A percentile compares a stretch with the other conserved stretches of the same genome.
Evolutionary conservation across 495 filamentous ascomycete genomes (phyloP).

Genomic region (Aspergillus panamensis): DNA sequence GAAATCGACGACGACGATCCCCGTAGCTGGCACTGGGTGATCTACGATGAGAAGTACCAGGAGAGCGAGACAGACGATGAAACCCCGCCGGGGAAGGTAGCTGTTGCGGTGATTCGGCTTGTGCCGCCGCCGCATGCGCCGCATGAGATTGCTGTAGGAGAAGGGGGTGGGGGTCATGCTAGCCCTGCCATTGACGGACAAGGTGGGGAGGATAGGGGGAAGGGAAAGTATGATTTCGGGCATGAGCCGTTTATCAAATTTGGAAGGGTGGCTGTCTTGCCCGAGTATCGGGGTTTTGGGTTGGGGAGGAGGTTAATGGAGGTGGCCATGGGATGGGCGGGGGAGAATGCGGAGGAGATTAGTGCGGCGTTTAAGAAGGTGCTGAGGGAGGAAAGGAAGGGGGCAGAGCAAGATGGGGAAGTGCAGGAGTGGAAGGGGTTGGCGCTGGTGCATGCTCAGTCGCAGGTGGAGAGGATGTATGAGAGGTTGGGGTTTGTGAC

Average conservation of each 20-base stretch:
- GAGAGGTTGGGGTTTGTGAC: conserved; percentile 61
- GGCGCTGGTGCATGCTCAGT: conserved; percentile 72
- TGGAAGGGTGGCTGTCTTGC: conserved; percentile 14
- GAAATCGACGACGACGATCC: conserved; percentile 80
- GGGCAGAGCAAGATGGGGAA: conserved; percentile 16
- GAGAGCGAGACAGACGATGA: not conserved
- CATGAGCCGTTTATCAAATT: conserved; percentile 62
- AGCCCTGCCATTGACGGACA: not conserved
- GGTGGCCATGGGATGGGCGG: conserved; percentile 59
- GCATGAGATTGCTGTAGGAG: not conserved
- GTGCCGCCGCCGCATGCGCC: conserved; percentile 55
- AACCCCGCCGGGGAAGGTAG: not conserved
- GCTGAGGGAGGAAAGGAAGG: conserved; percentile 40
- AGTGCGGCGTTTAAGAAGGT: conserved; percentile 30
- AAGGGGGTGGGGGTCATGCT: not conserved
- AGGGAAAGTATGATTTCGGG: conserved; percentile 22
- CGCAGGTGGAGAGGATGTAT: conserved; percentile 57
- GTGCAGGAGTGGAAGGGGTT: conserved; percentile 60
- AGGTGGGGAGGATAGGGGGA: not conserved
- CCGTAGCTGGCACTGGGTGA: conserved; percentile 77
- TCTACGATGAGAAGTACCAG: conserved; percentile 43
- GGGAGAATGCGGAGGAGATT: conserved; percentile 49
- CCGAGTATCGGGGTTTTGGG: conserved; percentile 14
- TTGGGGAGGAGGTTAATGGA: conserved; percentile 52
- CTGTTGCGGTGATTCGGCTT: conserved; percentile 68